Percentiles rank a stretch among this genome's conserved stretches.
Conservation (phyloP, 2,329 filamentous ascomycete species). For the Pseudopyricularia javanii region DNA sequence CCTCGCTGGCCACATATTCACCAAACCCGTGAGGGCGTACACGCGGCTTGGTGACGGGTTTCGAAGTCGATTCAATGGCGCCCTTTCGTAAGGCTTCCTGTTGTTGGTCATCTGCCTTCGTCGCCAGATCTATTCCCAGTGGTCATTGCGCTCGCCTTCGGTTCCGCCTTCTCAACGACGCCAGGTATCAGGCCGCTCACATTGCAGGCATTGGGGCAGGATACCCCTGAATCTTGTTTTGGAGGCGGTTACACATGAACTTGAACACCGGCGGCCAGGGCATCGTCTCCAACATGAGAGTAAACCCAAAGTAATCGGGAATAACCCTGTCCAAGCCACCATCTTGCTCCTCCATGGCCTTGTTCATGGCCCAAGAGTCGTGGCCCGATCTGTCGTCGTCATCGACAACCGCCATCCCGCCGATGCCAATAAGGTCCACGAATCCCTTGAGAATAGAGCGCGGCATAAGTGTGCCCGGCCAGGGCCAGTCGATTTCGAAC, state of each 20-base stretch:
- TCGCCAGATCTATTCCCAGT: too few relatives aligned
- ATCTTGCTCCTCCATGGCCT: background rate
- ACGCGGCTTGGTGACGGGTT: too few relatives aligned
- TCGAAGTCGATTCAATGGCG: too few relatives aligned
- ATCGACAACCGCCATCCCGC: background rate
- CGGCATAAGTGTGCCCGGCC: background rate
- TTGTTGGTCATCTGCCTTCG: too few relatives aligned
- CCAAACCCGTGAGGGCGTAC: too few relatives aligned
- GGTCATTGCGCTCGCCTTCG: too few relatives aligned
- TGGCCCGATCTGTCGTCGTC: background rate
- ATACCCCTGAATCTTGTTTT: too few relatives aligned
- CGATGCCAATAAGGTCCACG: background rate
- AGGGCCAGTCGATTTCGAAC: background rate
- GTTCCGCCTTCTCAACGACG: too few relatives aligned
- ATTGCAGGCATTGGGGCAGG: too few relatives aligned
- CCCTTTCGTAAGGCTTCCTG: too few relatives aligned
- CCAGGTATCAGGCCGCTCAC: too few relatives aligned
- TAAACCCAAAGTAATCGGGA: background rate
- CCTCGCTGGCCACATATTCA: too few relatives aligned
- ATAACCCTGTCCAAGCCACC: background rate
- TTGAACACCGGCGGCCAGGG: background rate
- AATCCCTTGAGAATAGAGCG: background rate
- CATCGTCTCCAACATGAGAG: background rate
- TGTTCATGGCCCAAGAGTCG: background rate
- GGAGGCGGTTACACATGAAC: background rate